phyloP scores from a whole-genome alignment of 208 protist species.

The Leishmania tropica region DNA sequence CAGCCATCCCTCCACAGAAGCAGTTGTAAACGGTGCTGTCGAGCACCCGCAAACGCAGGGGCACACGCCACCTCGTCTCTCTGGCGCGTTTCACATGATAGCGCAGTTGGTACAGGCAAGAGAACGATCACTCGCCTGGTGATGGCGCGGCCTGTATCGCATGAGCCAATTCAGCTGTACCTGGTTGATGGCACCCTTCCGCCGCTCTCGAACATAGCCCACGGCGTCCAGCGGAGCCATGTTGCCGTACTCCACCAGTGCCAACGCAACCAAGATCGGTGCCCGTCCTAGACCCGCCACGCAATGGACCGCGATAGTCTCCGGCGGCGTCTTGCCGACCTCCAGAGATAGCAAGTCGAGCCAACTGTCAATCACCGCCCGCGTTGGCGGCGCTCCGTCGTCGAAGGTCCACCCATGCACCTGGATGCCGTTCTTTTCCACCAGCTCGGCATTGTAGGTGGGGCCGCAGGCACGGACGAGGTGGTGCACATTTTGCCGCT shows the following conservation, averaged over 20 bases:
- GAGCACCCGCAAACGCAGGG: neutral
- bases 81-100: slow-evolving; percentile 48
- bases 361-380: slow-evolving; percentile 79
- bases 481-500: slow-evolving; percentile 75
- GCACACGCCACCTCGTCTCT: neutral
- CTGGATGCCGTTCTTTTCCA: slow-evolving; percentile 75
- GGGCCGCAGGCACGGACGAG: slow-evolving; percentile 87
- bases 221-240: slow-evolving; percentile 86
- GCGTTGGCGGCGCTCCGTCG: slow-evolving; percentile 90
- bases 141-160: slow-evolving; percentile 81
- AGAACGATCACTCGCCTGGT: slow-evolving; percentile 26
- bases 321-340: slow-evolving; percentile 28
- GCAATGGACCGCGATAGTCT: slow-evolving; percentile 91
- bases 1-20: slow-evolving; percentile 25
- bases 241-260: slow-evolving; percentile 87
- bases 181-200: slow-evolving; percentile 91
- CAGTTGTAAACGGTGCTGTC: neutral
- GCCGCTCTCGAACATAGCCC: slow-evolving; percentile 69
- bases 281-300: slow-evolving; percentile 92
- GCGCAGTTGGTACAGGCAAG: slow-evolving; percentile 51
- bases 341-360: slow-evolving; percentile 76
- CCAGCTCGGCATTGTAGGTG: slow-evolving; percentile 73
- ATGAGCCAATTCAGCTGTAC: slow-evolving; percentile 92
- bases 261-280: slow-evolving; percentile 90
- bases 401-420: slow-evolving; percentile 91